A percentile compares a stretch with the other conserved stretches of the same genome.
These are phyloP conservation scores for Epichloe sp. DNA, from an alignment of 2,329 filamentous ascomycete species.

Conservation along the genomic window DNA sequence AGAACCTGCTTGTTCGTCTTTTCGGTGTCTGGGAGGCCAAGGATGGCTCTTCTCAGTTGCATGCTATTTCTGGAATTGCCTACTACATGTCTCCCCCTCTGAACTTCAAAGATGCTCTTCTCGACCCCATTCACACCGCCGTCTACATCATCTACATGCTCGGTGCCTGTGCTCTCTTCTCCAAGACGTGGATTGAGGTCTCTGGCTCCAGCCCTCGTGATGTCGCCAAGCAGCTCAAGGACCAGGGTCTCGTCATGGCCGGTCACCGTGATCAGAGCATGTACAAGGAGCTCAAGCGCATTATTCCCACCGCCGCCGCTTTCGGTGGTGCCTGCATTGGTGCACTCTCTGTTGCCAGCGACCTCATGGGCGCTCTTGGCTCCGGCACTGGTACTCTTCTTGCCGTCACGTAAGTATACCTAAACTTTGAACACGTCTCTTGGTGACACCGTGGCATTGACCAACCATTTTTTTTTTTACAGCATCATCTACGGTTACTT, in stretches of 20 bases:
- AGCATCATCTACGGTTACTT: slow-evolving; percentile 99
- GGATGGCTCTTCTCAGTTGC: slow-evolving; percentile 91
- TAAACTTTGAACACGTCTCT: not conserved
- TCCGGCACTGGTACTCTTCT: slow-evolving; percentile 96
- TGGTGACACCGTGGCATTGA: not conserved
- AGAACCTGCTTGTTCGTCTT: slow-evolving; percentile 95
- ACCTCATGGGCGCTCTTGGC: slow-evolving; percentile 89
- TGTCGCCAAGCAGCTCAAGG: slow-evolving; percentile 99
- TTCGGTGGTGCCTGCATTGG: slow-evolving; percentile 99
- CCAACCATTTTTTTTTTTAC: not conserved
- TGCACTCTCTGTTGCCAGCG: slow-evolving; percentile 86
- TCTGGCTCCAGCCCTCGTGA: slow-evolving; percentile 95
- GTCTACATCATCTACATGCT: slow-evolving; percentile 98
- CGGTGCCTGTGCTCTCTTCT: slow-evolving; percentile 93
- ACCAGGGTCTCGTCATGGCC: slow-evolving; percentile 98
- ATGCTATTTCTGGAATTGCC: slow-evolving; percentile 81
- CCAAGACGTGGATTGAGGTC: slow-evolving; percentile 99
- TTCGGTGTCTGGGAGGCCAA: slow-evolving; percentile 97
- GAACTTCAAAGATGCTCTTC: slow-evolving; percentile 91
- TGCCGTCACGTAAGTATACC: slow-evolving; percentile 82
- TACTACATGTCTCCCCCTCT: slow-evolving; percentile 99
- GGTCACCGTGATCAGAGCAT: slow-evolving; percentile 99
- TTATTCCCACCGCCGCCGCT: slow-evolving; percentile 94
- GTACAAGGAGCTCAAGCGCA: slow-evolving; percentile 99
- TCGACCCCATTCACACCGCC: slow-evolving; percentile 92